Percentiles rank a stretch among this genome's conserved stretches.
phyloP scores from a whole-genome alignment of 495 filamentous ascomycete genomes.

The Penicillium fimorum region DNA sequence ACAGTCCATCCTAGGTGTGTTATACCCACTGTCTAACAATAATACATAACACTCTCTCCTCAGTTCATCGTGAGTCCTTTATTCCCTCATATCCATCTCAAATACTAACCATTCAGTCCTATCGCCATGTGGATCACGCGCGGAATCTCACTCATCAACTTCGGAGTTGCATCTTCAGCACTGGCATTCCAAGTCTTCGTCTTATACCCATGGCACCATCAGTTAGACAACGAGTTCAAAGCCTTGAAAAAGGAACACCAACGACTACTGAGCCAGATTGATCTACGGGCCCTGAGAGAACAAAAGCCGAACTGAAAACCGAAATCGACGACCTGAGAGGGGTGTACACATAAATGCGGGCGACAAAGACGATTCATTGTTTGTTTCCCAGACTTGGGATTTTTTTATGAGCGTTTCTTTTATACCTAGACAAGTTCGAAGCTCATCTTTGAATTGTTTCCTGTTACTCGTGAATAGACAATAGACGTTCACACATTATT shows the following conservation, averaged over 20 bases:
- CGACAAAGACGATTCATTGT: not conserved
- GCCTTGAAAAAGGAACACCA: slow-evolving; percentile 54
- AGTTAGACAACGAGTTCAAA: slow-evolving; percentile 60
- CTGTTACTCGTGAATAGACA: no score
- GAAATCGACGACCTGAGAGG: not conserved
- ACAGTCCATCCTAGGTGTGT: not conserved
- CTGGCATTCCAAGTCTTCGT: slow-evolving; percentile 63
- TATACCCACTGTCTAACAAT: not conserved
- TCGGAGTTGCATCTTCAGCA: slow-evolving; percentile 58
- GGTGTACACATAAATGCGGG: not conserved
- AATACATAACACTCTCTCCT: not conserved
- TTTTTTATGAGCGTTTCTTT: not conserved
- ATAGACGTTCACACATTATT: no score
- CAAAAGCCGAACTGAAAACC: not conserved
- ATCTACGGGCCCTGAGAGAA: not conserved
- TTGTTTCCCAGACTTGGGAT: not conserved
- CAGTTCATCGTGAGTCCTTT: not conserved
- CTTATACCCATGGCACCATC: slow-evolving; percentile 64
- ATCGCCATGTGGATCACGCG: slow-evolving; percentile 53
- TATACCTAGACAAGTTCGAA: not conserved
- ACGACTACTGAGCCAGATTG: slow-evolving; percentile 23
- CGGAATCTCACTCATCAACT: slow-evolving; percentile 59
- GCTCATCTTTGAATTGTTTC: not conserved
- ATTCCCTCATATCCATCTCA: not conserved
- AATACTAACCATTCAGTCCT: not conserved